Evolutionary conservation across 1,284 basidiomycete genomes (phyloP), one percentile per base, ranked within the genome.

Genomic region (Gastroboletus turbinatus): DNA sequence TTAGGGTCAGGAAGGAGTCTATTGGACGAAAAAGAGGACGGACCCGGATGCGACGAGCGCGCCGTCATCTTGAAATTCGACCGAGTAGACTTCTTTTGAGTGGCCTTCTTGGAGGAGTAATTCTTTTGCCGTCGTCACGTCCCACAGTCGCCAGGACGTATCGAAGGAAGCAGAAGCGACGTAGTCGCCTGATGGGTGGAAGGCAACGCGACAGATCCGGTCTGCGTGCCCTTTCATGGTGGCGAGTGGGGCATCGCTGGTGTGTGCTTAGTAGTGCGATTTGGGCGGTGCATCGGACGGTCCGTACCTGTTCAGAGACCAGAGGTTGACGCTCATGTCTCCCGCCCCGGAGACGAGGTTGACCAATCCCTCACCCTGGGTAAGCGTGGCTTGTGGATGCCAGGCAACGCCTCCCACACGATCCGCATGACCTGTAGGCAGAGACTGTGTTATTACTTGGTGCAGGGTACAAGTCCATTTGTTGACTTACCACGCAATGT

Each of bases 91-190:
- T 70, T 97, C 96, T 70, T 96, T 96, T 17, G 94, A 96, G 69
- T 99, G 97, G 0, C 97, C 97, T 71, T 99, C 96, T 73, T 99
- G 97, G 3, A 94, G 73, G 21, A 97, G 76, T 4, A 99, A 74
- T 67, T 98, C 95, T 67, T 87, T 84, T 2, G 85, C 77, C 1
- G 85, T 91, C 45, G 81, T 79, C 2, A 94, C 88, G 71, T 99
- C 96, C 97, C 97, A 99, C 46, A 99, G 73, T 39, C 97, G 79
- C 96, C 97, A 99, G n/a, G 96, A 94, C 5, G 94, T 97, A 72
- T 99, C 97, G 65, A 96, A 99, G 56, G 94, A 94, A 0, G 96
- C 96, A 58, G 94, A 96, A 1, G 91, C 96, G 14, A 98, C 83
- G 68, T 96, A 98, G 46, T 87, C 75, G 1, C 97, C 97, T 0